These are phyloP conservation scores for Drechslerella dactyloides DNA, from an alignment of 2,329 filamentous ascomycete species.

Conservation along the genomic window DNA sequence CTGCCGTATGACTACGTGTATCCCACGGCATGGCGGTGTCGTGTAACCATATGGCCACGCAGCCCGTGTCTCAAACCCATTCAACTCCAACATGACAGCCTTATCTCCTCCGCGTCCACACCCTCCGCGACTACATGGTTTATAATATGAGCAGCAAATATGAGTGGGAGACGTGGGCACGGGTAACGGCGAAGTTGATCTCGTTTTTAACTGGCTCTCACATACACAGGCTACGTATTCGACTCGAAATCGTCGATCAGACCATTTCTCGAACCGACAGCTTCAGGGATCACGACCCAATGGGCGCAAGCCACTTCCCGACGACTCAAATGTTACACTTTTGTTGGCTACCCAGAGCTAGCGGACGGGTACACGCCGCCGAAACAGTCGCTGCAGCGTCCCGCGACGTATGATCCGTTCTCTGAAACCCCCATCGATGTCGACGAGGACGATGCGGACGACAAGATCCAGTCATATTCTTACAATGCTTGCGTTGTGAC, in stretches of 20 bases:
- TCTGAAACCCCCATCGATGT: slow-evolving; percentile 36
- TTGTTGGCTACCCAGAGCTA: slow-evolving; percentile 76
- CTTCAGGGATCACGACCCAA: slow-evolving; percentile 70
- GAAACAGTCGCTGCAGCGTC: slow-evolving; percentile 57
- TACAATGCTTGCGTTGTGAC: slow-evolving; percentile 63
- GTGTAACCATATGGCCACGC: slow-evolving; percentile 38
- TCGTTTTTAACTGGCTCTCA: slow-evolving; percentile 51
- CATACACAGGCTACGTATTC: slow-evolving; percentile 74
- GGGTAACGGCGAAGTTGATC: slow-evolving; percentile 31
- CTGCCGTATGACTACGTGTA: slow-evolving; percentile 35
- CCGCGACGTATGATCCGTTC: slow-evolving; percentile 24
- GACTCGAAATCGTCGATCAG: slow-evolving; percentile 70
- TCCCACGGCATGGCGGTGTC: slow-evolving; percentile 17
- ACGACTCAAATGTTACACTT: slow-evolving; percentile 71
- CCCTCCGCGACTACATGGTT: slow-evolving; percentile 8
- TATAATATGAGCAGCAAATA: slow-evolving; percentile 22
- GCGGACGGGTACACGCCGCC: slow-evolving; percentile 63
- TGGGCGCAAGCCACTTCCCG: slow-evolving; percentile 74
- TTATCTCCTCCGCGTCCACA: slow-evolving; percentile 3
- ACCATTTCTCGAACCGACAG: slow-evolving; percentile 71
- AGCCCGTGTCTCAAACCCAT: slow-evolving; percentile 12
- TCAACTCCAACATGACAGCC: slow-evolving; percentile 16
- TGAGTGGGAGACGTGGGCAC: slow-evolving; percentile 3
- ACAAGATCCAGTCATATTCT: slow-evolving; percentile 38
- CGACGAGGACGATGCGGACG: slow-evolving; percentile 22